Conservation (phyloP, 2,329 filamentous ascomycete species). For the Byssothecium circinans region DNA sequence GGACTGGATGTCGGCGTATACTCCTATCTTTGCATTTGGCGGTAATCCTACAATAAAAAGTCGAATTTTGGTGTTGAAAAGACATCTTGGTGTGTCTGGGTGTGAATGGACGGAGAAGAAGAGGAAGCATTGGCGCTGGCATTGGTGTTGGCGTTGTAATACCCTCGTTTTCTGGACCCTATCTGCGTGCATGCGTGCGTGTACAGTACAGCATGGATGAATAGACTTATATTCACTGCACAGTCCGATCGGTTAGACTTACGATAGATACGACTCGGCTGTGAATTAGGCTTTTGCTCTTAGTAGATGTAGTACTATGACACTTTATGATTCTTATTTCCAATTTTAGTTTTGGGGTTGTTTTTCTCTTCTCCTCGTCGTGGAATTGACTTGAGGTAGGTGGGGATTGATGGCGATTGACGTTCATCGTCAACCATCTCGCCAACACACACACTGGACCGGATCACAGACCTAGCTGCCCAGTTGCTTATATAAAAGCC, state of each 20-base stretch:
- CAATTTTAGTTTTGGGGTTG: too few species aligned
- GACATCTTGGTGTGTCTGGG: neutral
- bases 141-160: neutral
- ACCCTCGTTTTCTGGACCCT: neutral
- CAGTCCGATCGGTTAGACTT: neutral
- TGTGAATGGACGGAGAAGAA: neutral
- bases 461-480: too few species aligned
- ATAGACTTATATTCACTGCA: too few species aligned
- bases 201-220: neutral
- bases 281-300: too few species aligned
- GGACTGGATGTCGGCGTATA: neutral
- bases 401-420: too few species aligned
- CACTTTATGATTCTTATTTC: too few species aligned
- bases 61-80: neutral
- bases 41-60: neutral
- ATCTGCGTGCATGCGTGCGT: neutral
- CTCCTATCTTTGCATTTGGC: neutral
- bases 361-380: too few species aligned
- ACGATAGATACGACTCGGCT: neutral
- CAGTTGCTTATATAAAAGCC: too few species aligned
- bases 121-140: neutral
- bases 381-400: too few species aligned
- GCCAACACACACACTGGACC: too few species aligned
- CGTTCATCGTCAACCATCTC: too few species aligned
- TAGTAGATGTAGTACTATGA: too few species aligned